Percentiles rank a stretch among this genome's conserved stretches.
Conservation (phyloP, 768 basidiomycete genomes). For the Russula abietina region DNA sequence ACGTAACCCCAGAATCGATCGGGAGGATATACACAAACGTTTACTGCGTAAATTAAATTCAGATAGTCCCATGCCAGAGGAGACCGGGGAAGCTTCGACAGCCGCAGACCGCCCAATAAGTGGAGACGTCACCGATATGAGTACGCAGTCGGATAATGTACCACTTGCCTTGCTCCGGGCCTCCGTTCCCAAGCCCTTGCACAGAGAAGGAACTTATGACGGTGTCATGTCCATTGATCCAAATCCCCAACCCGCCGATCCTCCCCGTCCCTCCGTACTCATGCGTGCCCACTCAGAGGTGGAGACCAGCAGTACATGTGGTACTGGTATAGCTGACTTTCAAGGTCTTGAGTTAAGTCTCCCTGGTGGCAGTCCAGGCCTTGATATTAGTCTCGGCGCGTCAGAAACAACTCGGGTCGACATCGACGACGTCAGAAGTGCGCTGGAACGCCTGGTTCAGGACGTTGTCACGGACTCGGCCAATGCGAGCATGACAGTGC, state of each 20-base stretch:
- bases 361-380: slow-evolving; percentile 1
- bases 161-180: slow-evolving; percentile 1
- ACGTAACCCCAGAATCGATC: slow-evolving; percentile 42
- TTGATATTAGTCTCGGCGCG: slow-evolving; percentile 12
- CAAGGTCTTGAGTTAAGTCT: slow-evolving; percentile 28
- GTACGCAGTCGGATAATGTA: background rate
- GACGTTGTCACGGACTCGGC: slow-evolving; percentile 29
- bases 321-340: slow-evolving; percentile 18
- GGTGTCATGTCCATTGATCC: slow-evolving; percentile 34
- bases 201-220: slow-evolving; percentile 29
- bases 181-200: slow-evolving; percentile 2
- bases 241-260: slow-evolving; percentile 32
- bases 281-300: slow-evolving; percentile 28
- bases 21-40: slow-evolving; percentile 48
- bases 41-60: slow-evolving; percentile 41
- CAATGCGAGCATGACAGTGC: background rate
- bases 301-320: slow-evolving; percentile 13
- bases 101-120: background rate
- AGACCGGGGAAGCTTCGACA: slow-evolving; percentile 1
- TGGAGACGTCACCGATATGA: slow-evolving; percentile 6
- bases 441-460: slow-evolving; percentile 38
- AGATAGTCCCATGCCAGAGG: slow-evolving; percentile 36
- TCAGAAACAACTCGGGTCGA: slow-evolving; percentile 25
- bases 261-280: slow-evolving; percentile 30
- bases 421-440: slow-evolving; percentile 35